Percentiles rank a stretch among this genome's conserved stretches.
These are phyloP conservation scores for carrot (Daucus carota) DNA, from an alignment of 129 eudicot genomes.

Conservation along the genomic window DH1_v3.0 NC_030385.2:26262001-26262500, in stretches of 20 bases:
- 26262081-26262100: constrained; percentile 65
- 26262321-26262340: constrained; percentile 53
- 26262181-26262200: constrained; percentile 54
- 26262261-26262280: constrained; percentile 1
- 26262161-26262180: constrained; percentile 52
- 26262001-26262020: not conserved
- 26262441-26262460: not conserved
- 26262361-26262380: constrained; percentile 62
- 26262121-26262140: constrained; percentile 64
- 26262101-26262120: constrained; percentile 69
- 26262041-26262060: constrained; percentile 49
- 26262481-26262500: not conserved
- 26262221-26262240: constrained; percentile 27
- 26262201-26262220: constrained; percentile 77
- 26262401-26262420: not conserved
- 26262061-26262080: constrained; percentile 70
- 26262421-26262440: not conserved
- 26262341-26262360: constrained; percentile 65
- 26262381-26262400: not conserved
- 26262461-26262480: not conserved
- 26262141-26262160: constrained; percentile 76
- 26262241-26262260: constrained; percentile 1
- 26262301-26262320: constrained; percentile 52
- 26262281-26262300: constrained; percentile 51
- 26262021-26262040: constrained; percentile 3